Base-by-base conservation (phyloP, 352 stramenopile genomes). In the Pythium insidiosum region DNA sequence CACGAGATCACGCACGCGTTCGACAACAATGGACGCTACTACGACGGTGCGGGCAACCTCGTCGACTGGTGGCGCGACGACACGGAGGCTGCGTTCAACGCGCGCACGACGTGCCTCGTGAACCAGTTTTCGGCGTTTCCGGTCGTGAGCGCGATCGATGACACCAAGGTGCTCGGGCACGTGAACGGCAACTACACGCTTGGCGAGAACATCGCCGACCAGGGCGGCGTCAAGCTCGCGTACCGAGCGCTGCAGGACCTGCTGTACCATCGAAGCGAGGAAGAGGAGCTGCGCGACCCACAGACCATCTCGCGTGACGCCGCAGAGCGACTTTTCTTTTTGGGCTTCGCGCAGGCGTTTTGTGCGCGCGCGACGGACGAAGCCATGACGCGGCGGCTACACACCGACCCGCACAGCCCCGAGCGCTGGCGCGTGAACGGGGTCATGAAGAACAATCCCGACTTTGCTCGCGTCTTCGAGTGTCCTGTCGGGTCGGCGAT, bases 1-100 rank as follows among this genome's bases (percentile, higher is more conserved):
- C 92, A 98, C 52, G 94, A 98, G 58, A 91, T 98, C 61, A 98
- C 89, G 2, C 94, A 98, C 54, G 92, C 90, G 5, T 98, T 97
- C 58, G 94, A 98, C 51, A 82, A 95, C 38, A 80, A 93, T 24
- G 94, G 92, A 5, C 66, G 84, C 28, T 94, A 96, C 48, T 96
- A 84, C 43, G 74, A 86, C 41, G 86, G 62, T 36, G 56, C 86
- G 24, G 94, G 94, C 9, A 97, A 97, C 38, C 71, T 98, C 43
- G 60, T 84, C 0, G 74, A 96, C 58, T 98, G 92, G 92, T 98
- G 94, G 90, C 95, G 75, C 19, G 61, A 84, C 21, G 66, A 73
- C 28, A 96, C 96, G 21, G 66, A 64, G 12, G 50, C 56, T 7
- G 71, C 93, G 36, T 98, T 95, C 40, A 43, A 55, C 2, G 43